Percentiles rank a stretch among this genome's conserved stretches.
phyloP scores from a whole-genome alignment of 2,329 filamentous ascomycete species.

The Trichoderma harzianum region DNA sequence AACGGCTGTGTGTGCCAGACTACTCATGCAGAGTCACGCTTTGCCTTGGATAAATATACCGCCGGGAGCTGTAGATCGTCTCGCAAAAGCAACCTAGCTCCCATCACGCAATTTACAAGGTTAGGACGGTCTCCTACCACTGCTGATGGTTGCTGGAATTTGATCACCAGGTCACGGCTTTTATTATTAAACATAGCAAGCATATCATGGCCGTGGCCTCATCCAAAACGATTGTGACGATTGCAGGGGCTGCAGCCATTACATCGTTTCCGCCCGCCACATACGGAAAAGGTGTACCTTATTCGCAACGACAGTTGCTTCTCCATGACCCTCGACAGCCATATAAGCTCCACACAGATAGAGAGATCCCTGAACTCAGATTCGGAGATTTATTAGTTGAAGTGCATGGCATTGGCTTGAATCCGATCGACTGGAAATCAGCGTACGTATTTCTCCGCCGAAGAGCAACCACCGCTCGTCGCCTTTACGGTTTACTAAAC shows the following conservation, averaged over 20 bases:
- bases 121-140: not conserved
- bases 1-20: not conserved
- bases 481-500: not conserved
- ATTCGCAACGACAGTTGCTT: constrained; percentile 1
- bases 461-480: not conserved
- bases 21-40: not conserved
- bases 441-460: not conserved
- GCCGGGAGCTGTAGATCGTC: not conserved
- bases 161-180: not conserved
- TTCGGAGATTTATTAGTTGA: constrained; percentile 17
- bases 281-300: not conserved
- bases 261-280: not conserved
- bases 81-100: not conserved
- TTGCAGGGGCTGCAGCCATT: not conserved
- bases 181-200: not conserved
- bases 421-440: constrained; percentile 6
- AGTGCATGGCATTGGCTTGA: constrained; percentile 12
- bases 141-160: not conserved
- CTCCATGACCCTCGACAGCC: constrained; percentile 2
- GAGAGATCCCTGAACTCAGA: constrained; percentile 3
- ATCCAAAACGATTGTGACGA: not conserved
- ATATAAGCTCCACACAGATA: constrained; percentile 10
- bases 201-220: not conserved
- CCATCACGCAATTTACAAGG: constrained; percentile 1
- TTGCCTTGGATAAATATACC: not conserved